A percentile compares a stretch with the other conserved stretches of the same genome.
Evolutionary conservation across 371 early-diverging fungal genomes (phyloP).

Genomic region (Actinomortierella wolfii): DNA sequence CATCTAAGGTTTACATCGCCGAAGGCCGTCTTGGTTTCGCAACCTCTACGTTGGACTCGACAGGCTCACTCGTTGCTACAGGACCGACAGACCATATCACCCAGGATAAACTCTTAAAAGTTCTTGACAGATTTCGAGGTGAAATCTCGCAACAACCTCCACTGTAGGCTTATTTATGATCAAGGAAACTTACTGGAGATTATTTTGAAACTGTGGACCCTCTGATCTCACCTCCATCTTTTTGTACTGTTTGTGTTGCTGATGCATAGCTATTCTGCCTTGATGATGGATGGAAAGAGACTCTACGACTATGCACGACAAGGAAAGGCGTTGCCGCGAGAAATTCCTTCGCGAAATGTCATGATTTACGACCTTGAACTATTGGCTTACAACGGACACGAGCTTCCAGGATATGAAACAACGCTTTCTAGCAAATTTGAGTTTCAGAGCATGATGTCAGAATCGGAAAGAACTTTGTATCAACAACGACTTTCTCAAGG

Average conservation of each 20-base stretch:
- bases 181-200: too few species aligned
- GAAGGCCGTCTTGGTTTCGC: constrained; percentile 52
- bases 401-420: too few species aligned
- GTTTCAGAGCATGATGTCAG: too few species aligned
- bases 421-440: too few species aligned
- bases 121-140: constrained; percentile 51
- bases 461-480: too few species aligned
- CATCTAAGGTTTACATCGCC: constrained; percentile 54
- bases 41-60: constrained; percentile 55
- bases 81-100: constrained; percentile 43
- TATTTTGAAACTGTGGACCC: too few species aligned
- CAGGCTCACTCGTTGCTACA: constrained; percentile 44
- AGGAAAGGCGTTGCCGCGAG: constrained; percentile 41
- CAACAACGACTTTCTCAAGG: too few species aligned
- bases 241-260: background rate
- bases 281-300: constrained; percentile 59
- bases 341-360: constrained; percentile 42
- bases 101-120: constrained; percentile 26
- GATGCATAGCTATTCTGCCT: constrained; percentile 54
- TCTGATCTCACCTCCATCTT: background rate
- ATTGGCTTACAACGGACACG: constrained; percentile 14
- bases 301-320: constrained; percentile 63
- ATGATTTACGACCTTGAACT: constrained; percentile 42
- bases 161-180: constrained; percentile 46
- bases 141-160: constrained; percentile 60